These are phyloP conservation scores for Aspergillus caelatus DNA, from an alignment of 2,329 filamentous ascomycete genomes.

Conservation along the genomic window DNA sequence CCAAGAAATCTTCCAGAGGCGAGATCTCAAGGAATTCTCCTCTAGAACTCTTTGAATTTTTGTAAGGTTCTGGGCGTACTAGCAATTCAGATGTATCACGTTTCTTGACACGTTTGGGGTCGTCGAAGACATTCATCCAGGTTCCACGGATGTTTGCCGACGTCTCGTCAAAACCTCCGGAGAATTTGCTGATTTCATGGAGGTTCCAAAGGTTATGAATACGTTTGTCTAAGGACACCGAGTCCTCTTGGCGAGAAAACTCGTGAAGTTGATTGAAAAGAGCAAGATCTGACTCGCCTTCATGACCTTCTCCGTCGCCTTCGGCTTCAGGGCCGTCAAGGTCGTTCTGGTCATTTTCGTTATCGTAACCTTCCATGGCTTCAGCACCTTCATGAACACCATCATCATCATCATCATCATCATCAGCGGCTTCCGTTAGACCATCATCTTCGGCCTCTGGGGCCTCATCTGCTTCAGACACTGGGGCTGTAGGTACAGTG, in stretches of 20 bases:
- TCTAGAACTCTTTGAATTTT: slow-evolving; percentile 27
- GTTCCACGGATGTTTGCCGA: slow-evolving; percentile 30
- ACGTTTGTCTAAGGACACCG: slow-evolving; percentile 32
- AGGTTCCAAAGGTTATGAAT: slow-evolving; percentile 41
- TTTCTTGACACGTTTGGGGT: slow-evolving; percentile 33
- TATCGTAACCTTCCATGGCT: slow-evolving; percentile 19
- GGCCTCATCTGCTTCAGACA: slow-evolving; percentile 16
- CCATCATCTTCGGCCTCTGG: slow-evolving; percentile 21
- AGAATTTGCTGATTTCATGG: slow-evolving; percentile 38
- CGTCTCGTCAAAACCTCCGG: slow-evolving; percentile 36
- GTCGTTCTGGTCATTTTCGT: slow-evolving; percentile 21
- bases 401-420: slow-evolving; percentile 17
- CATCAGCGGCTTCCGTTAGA: slow-evolving; percentile 15
- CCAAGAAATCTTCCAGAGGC: slow-evolving; percentile 38
- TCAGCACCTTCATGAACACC: slow-evolving; percentile 20
- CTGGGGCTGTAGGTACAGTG: slow-evolving; percentile 11
- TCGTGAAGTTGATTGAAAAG: slow-evolving; percentile 27
- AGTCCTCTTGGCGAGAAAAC: slow-evolving; percentile 25
- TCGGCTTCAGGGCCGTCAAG: slow-evolving; percentile 20
- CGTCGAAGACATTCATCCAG: slow-evolving; percentile 39
- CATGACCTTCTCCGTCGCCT: slow-evolving; percentile 23
- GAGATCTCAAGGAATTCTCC: slow-evolving; percentile 44
- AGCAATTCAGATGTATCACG: slow-evolving; percentile 29
- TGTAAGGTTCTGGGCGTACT: slow-evolving; percentile 39
- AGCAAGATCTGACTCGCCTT: slow-evolving; percentile 24